A percentile compares a stretch with the other conserved stretches of the same genome.
phyloP scores from a whole-genome alignment of 768 basidiomycete species.

The Leccinum olivaceopallidum region DNA sequence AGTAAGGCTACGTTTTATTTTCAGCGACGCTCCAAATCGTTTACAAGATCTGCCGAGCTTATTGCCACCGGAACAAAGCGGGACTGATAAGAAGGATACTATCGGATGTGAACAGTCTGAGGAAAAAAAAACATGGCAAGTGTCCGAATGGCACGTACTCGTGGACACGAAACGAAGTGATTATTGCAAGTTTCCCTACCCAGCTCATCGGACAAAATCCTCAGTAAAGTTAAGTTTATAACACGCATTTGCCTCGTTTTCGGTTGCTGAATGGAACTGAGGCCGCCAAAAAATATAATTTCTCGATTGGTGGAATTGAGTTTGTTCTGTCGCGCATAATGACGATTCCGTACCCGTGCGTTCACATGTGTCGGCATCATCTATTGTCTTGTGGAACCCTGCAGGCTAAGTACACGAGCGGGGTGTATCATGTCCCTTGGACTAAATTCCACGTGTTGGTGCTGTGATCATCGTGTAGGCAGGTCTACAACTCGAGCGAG shows the following conservation, averaged over 20 bases:
- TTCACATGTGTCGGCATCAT: conserved; percentile 2
- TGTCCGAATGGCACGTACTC: not conserved
- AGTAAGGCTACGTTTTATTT: conserved; percentile 5
- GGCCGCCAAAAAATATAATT: not conserved
- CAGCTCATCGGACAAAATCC: not conserved
- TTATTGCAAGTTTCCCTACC: conserved; percentile 6
- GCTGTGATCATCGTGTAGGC: not conserved
- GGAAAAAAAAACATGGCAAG: not conserved
- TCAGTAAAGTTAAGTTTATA: conserved; percentile 21
- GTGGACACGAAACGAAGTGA: conserved; percentile 1
- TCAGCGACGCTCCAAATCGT: not conserved
- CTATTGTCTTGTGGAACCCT: not conserved
- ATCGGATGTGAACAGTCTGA: conserved; percentile 1
- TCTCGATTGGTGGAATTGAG: conserved; percentile 1
- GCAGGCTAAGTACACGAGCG: conserved; percentile 1
- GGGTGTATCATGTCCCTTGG: not conserved
- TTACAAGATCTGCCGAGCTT: conserved; percentile 14
- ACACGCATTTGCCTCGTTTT: conserved; percentile 28
- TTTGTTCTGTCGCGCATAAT: conserved; percentile 1
- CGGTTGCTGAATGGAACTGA: conserved; percentile 20
- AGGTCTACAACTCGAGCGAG: not conserved
- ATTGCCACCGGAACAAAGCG: conserved; percentile 20
- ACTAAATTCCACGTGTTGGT: not conserved
- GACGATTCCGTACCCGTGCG: not conserved
- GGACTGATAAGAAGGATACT: conserved; percentile 1